Evolutionary conservation across 257 asterid genomes (phyloP), one percentile per base, ranked within the genome.

Genomic region (Fraxinus cuspidata): DNA sequence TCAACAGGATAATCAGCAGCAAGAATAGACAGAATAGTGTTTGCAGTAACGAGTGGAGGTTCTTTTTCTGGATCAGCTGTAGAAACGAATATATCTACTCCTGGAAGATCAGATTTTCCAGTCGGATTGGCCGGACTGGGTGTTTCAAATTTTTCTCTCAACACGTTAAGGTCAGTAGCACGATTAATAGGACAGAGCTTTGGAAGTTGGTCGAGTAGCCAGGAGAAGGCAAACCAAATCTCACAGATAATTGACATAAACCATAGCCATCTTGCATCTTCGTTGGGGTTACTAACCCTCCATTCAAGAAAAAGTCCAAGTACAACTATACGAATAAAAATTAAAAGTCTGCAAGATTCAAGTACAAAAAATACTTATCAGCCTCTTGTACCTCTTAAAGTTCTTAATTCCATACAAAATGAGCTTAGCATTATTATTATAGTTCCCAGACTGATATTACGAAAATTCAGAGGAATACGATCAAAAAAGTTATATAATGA

Each of bases 51-150:
- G 2, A 92, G 90, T 0, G 97, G 97, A 18, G 97, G 96, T 83
- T 92, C 97, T 78, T 92, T 92, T 64, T 89, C 96, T 7, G 97
- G 96, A 81, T 92, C 97, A n/a, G 96, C 97, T 3, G 97, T 92
- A 21, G 96, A 90, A 68, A 92, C 97, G 40, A 85, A 92, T 12
- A 92, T 38, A 60, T 92, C 97, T 1, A 92, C 58, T 1, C 97
- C 97, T 0, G 97, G 97, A 65, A 92, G 94, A 82, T 92, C 96
- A 29, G 96, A 92, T 84, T 89, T 89, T 18, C 91, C 94, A 21
- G 86, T 82, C 23, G 91, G 96, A 69, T 91, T 91, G 34, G 85
- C 25, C 2, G 81, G 89, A 40, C 74, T 80, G 0, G 92, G 90
- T 10, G 85, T 82, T 78, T 91, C 97, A 28, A 92, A 89, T 73